Percentiles rank a stretch among this genome's conserved stretches.
phyloP scores from a whole-genome alignment of 2,329 filamentous ascomycete genomes.

The Calonectria multiphialidica region DNA sequence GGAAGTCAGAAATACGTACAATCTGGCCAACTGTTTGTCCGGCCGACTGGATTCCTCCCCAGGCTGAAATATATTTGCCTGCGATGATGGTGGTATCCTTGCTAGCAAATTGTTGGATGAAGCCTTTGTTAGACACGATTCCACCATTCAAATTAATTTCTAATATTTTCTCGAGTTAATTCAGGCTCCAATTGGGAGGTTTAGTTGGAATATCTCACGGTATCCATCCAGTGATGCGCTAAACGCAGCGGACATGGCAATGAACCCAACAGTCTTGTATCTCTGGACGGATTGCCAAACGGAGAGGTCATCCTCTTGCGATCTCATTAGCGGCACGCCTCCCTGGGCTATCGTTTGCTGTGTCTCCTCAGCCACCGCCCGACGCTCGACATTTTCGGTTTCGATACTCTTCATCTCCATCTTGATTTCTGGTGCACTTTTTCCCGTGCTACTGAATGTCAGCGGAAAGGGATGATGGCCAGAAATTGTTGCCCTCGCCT shows the following conservation, averaged over 20 bases:
- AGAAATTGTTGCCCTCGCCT: background rate
- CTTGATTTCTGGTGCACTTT: background rate
- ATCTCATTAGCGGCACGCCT: constrained; percentile 46
- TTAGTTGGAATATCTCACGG: constrained; percentile 31
- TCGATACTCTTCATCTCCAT: constrained; percentile 19
- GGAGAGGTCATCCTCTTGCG: constrained; percentile 50
- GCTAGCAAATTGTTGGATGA: constrained; percentile 51
- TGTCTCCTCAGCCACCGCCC: constrained; percentile 3
- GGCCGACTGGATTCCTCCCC: constrained; percentile 53
- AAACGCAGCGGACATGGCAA: constrained; percentile 56
- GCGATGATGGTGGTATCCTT: constrained; percentile 47
- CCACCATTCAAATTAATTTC: constrained; percentile 50
- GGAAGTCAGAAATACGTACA: constrained; percentile 28
- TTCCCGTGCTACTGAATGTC: background rate
- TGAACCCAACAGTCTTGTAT: constrained; percentile 49
- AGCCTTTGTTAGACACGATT: constrained; percentile 55
- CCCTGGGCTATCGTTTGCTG: constrained; percentile 16
- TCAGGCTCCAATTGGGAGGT: background rate
- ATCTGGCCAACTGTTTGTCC: constrained; percentile 54
- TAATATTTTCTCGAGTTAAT: background rate
- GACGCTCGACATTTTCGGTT: constrained; percentile 28
- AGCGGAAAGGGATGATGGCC: background rate
- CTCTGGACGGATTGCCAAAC: constrained; percentile 52
- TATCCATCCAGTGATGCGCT: constrained; percentile 57
- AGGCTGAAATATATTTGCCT: constrained; percentile 52